Percentiles rank a stretch among this genome's conserved stretches.
Evolutionary conservation across 2,329 filamentous ascomycete genomes (phyloP).

Genomic region (Colletotrichum costaricense): DNA sequence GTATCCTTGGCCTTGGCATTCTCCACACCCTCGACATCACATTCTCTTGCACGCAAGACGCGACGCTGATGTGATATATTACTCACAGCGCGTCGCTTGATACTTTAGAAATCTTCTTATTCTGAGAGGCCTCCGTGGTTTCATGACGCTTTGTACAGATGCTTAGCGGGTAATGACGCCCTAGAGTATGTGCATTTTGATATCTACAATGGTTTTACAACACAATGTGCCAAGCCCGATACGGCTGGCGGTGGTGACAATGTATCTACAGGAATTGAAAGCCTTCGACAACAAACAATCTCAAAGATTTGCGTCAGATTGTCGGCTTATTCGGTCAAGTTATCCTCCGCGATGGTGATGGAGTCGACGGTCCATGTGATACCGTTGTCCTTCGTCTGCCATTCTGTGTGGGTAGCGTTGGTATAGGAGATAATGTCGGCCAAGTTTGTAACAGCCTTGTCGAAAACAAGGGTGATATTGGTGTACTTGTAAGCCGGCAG

Average conservation of each 20-base stretch:
- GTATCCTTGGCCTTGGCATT: background rate
- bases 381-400: slow-evolving; percentile 22
- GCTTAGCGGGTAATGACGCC: background rate
- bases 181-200: background rate
- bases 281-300: background rate
- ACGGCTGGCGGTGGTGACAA: background rate
- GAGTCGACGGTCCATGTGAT: slow-evolving; percentile 20
- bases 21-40: background rate
- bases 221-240: background rate
- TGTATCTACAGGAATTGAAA: background rate
- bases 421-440: slow-evolving; percentile 16
- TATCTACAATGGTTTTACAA: background rate
- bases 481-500: slow-evolving; percentile 14
- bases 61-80: background rate
- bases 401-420: slow-evolving; percentile 21
- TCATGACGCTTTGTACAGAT: background rate
- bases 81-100: background rate
- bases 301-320: background rate
- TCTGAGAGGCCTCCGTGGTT: background rate
- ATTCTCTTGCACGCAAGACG: background rate
- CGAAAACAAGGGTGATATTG: slow-evolving; percentile 24
- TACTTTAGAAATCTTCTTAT: background rate
- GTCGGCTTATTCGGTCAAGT: slow-evolving; percentile 8
- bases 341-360: slow-evolving; percentile 22
- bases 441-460: slow-evolving; percentile 13